Conservation (phyloP, 306 rosid genomes). For the Glycine latifolia region DNA sequence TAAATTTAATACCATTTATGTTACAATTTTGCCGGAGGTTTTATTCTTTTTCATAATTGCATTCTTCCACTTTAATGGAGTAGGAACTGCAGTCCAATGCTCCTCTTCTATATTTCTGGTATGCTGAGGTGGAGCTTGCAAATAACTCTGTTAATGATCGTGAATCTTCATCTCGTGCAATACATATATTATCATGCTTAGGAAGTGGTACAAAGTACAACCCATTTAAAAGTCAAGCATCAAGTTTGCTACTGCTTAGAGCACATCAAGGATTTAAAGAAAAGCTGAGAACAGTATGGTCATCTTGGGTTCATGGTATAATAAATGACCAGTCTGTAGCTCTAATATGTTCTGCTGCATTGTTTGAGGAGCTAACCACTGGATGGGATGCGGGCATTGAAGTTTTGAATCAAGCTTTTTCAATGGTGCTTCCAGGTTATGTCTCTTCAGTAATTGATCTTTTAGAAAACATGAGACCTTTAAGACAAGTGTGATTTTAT, state of each 20-base stretch:
- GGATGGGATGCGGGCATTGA: constrained; percentile 78
- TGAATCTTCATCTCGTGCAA: constrained; percentile 65
- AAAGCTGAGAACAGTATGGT: constrained; percentile 67
- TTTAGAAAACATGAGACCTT: constrained; percentile 21
- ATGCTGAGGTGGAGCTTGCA: constrained; percentile 88
- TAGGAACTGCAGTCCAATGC: constrained; percentile 75
- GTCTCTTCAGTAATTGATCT: constrained; percentile 34
- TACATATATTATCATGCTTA: constrained; percentile 81
- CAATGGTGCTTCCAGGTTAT: constrained; percentile 94
- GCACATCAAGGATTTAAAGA: constrained; percentile 95
- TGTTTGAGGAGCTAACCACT: constrained; percentile 83
- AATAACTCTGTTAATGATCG: constrained; percentile 38
- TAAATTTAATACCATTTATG: not conserved
- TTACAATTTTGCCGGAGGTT: constrained; percentile 17
- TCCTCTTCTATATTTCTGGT: constrained; percentile 88
- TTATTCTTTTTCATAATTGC: constrained; percentile 21
- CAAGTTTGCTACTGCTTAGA: constrained; percentile 81
- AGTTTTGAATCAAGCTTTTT: constrained; percentile 84
- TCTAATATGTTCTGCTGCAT: constrained; percentile 80
- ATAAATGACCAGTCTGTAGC: constrained; percentile 81
- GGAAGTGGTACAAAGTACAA: constrained; percentile 74
- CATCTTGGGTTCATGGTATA: constrained; percentile 78
- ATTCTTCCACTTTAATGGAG: constrained; percentile 39
- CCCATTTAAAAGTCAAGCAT: constrained; percentile 74
- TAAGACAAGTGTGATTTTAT: not conserved